A percentile compares a stretch with the other conserved stretches of the same genome.
Conservation (phyloP, 148 eudicot genomes). For the Gaultheria prostrata region DNA sequence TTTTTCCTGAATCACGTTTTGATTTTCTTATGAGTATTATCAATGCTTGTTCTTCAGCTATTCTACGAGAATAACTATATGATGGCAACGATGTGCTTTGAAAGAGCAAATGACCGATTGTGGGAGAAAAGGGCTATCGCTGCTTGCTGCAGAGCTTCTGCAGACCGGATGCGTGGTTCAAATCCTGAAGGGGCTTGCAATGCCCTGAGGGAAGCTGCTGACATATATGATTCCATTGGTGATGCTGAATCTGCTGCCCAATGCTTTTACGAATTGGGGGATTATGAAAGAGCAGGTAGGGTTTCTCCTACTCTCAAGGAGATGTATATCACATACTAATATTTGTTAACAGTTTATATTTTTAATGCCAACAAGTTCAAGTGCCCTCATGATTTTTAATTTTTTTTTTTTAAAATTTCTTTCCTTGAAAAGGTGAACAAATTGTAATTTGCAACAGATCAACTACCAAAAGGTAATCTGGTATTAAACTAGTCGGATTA, state of each 20-base stretch:
- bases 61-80: conserved; percentile 56
- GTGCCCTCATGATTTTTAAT: too few relatives aligned
- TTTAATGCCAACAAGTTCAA: background rate
- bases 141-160: conserved; percentile 44
- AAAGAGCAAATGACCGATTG: conserved; percentile 62
- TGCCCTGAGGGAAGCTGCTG: conserved; percentile 61
- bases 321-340: background rate
- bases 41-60: conserved; percentile 34
- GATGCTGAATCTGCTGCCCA: conserved; percentile 48
- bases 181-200: conserved; percentile 43
- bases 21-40: background rate
- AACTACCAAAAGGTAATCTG: background rate
- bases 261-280: conserved; percentile 56
- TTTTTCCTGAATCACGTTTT: background rate
- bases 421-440: background rate
- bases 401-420: background rate
- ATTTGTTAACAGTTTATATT: background rate
- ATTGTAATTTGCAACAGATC: background rate
- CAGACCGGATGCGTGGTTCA: conserved; percentile 36
- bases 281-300: conserved; percentile 51
- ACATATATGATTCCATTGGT: conserved; percentile 60
- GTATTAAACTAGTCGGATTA: background rate
- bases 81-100: conserved; percentile 82
- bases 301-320: background rate
- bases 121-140: conserved; percentile 71